Percentiles rank a stretch among this genome's conserved stretches.
Evolutionary conservation across 768 basidiomycete species (phyloP).

Genomic region (Gymnopilus junonius): DNA sequence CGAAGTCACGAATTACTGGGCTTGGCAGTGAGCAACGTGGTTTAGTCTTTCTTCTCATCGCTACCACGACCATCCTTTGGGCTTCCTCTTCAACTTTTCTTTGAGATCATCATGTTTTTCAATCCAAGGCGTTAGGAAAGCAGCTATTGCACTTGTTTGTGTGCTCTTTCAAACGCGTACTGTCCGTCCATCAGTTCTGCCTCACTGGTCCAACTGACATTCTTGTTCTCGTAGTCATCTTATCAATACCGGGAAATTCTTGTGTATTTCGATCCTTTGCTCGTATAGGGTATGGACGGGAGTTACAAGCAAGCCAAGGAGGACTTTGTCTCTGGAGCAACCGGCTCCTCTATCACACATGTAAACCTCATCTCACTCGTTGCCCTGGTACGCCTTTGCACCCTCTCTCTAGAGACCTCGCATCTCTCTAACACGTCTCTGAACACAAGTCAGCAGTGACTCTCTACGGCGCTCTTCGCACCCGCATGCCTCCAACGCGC

Average conservation of each 20-base stretch:
- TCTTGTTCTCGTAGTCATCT: too few relatives aligned
- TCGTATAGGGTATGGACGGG: conserved; percentile 7
- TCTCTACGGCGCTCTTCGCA: conserved; percentile 64
- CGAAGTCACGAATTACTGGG: neutral
- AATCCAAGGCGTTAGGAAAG: too few relatives aligned
- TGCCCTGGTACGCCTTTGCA: conserved; percentile 33
- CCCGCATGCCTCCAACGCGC: conserved; percentile 46
- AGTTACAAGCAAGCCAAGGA: conserved; percentile 81
- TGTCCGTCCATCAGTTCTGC: too few relatives aligned
- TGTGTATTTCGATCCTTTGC: neutral
- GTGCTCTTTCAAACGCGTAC: too few relatives aligned
- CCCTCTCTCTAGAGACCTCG: neutral
- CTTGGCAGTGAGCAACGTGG: neutral
- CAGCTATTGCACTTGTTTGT: too few relatives aligned
- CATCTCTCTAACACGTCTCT: neutral
- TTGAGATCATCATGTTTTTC: neutral
- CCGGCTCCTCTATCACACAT: conserved; percentile 66
- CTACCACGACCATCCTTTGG: neutral
- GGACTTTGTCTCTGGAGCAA: conserved; percentile 76
- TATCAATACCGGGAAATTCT: neutral
- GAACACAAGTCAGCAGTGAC: conserved; percentile 66
- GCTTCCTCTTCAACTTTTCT: neutral
- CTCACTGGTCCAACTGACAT: too few relatives aligned
- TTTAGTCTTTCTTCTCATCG: neutral
- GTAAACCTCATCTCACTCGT: conserved; percentile 67